Base-by-base conservation (phyloP, 106 monocot species). In the Dendrobium catenatum region DNA sequence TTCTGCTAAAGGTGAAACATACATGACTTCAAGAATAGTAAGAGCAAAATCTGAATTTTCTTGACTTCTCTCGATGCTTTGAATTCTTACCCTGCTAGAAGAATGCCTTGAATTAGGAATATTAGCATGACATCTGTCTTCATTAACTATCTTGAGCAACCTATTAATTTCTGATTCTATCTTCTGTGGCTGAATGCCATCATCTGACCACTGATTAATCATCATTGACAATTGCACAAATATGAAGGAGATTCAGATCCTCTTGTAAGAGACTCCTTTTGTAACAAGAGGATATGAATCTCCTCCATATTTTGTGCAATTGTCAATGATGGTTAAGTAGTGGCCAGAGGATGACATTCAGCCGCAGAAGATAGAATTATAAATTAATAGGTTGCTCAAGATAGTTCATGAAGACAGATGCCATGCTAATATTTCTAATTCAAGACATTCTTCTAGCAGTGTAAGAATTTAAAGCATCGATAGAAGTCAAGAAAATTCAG, bases 261-360 rank as follows among this genome's bases (percentile, higher is more conserved):
- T 86, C 91, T 86, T 72, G 89, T 98, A 42, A 98, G 81, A 79
- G 94, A 94, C 80, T 27, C 27, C 58, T 26, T 26, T 26, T 26
- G 26, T 98, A 47, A 98, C 89, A 72, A 86, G 91, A 86, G 98
- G 95, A 72, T 92, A 93, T 55, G 95, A 98, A 84, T 82, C 94
- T 76, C 94, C 98, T 73, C 98, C 98, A 55, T 93, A 95, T 84
- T 93, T 95, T 89, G 89, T 98, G 42, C 98, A 98, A 80, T 73
- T 98, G 66, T 93, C 98, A 72, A 88, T 98, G 91, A 86, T 91
- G 68, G 91, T 95, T 80, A 82, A 82, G 40, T 81, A 93, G 4
- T 94, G 98, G 98, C 94, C 98, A 80, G 91, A 88, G 15, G 93
- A 98, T 85, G 98, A 94, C 27, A 98, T 98, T 82, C 98, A 98